Percentiles rank a stretch among this genome's conserved stretches.
Conservation (phyloP, 768 basidiomycete species). For the Russula brevipes region DNA sequence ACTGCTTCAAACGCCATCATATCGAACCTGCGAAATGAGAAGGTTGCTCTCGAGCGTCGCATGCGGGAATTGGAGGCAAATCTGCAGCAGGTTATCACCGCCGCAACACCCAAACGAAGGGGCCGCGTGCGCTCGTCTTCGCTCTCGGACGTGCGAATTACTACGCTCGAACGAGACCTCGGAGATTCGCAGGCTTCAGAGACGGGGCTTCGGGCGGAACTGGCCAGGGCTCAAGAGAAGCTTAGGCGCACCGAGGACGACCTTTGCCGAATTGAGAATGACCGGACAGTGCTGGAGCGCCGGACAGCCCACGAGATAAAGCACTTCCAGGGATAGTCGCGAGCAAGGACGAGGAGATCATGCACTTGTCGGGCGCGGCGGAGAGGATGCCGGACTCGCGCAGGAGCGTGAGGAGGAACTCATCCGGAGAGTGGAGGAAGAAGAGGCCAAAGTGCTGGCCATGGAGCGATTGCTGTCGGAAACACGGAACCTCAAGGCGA, state of each 20-base stretch:
- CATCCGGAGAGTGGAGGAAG: slow-evolving; percentile 63
- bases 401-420: slow-evolving; percentile 55
- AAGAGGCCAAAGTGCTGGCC: slow-evolving; percentile 58
- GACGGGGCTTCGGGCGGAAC: slow-evolving; percentile 41
- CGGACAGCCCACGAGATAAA: slow-evolving; percentile 41
- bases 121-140: slow-evolving; percentile 52
- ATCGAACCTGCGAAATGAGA: slow-evolving; percentile 49
- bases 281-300: slow-evolving; percentile 51
- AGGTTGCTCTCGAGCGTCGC: slow-evolving; percentile 49
- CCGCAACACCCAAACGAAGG: slow-evolving; percentile 35
- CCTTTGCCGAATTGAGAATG: slow-evolving; percentile 51
- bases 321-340: slow-evolving; percentile 43
- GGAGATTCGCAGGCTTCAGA: slow-evolving; percentile 42
- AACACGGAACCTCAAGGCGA: slow-evolving; percentile 34
- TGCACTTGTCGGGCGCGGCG: slow-evolving; percentile 34
- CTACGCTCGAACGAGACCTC: slow-evolving; percentile 53
- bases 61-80: slow-evolving; percentile 53
- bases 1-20: slow-evolving; percentile 9
- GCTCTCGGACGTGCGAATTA: slow-evolving; percentile 45
- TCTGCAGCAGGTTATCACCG: slow-evolving; percentile 34
- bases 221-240: slow-evolving; percentile 43
- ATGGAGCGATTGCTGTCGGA: slow-evolving; percentile 48
- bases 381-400: slow-evolving; percentile 34
- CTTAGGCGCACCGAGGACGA: slow-evolving; percentile 45
- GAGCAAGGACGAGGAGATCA: slow-evolving; percentile 57